These are phyloP conservation scores for Podaxis pistillaris DNA, from an alignment of 768 basidiomycete genomes.

Conservation along the genomic window DNA sequence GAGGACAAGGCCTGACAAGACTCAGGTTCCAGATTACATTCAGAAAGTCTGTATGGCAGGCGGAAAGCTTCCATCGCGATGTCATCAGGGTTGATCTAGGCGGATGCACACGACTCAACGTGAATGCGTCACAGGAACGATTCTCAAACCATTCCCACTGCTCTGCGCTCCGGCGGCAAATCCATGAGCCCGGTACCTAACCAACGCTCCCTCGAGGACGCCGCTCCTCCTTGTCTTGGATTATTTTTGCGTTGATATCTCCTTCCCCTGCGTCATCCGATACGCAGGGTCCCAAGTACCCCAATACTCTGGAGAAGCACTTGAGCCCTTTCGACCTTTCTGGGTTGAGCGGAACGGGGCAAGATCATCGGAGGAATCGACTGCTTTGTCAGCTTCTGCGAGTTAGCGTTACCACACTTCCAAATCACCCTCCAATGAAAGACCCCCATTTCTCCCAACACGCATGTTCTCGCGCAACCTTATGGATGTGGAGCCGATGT, in stretches of 20 bases:
- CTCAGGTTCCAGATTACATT: constrained; percentile 5
- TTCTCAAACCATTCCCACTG: constrained; percentile 23
- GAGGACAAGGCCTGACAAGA: background rate
- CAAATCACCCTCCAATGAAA: constrained; percentile 10
- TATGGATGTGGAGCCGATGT: constrained; percentile 36
- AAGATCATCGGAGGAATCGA: constrained; percentile 9
- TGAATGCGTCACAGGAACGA: constrained; percentile 38
- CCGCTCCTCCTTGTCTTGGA: background rate
- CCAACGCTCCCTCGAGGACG: constrained; percentile 3
- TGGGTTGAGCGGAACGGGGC: constrained; percentile 2
- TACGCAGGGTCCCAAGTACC: background rate
- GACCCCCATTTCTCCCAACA: constrained; percentile 12
- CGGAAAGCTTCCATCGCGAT: constrained; percentile 7
- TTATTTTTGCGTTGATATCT: background rate
- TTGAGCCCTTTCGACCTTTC: background rate
- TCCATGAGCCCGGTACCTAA: constrained; percentile 25
- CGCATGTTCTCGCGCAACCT: constrained; percentile 26
- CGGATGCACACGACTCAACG: constrained; percentile 6
- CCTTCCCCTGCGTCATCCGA: background rate
- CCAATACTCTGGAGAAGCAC: background rate
- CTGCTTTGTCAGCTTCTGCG: background rate
- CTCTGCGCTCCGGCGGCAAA: constrained; percentile 30
- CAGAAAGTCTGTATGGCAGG: constrained; percentile 13
- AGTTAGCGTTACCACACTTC: constrained; percentile 11
- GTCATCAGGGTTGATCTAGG: constrained; percentile 12